Percentiles rank a stretch among this genome's conserved stretches.
phyloP scores from a whole-genome alignment of 2,329 filamentous ascomycete species.

The Pochonia chlamydosporia region DNA sequence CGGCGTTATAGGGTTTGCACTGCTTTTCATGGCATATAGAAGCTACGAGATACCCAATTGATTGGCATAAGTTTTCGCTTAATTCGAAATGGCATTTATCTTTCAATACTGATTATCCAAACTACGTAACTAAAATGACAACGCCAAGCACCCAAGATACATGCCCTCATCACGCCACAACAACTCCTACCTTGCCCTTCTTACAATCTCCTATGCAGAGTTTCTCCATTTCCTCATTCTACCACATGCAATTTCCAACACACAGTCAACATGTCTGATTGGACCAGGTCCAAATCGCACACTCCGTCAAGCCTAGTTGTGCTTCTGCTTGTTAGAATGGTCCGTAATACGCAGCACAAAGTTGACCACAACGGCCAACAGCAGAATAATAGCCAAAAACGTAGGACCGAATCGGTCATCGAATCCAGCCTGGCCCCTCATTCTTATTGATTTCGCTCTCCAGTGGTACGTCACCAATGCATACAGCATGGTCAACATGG shows the following conservation, averaged over 20 bases:
- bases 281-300: no score
- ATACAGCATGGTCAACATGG: slow-evolving; percentile 93
- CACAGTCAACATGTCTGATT: not conserved
- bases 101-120: not conserved
- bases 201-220: not conserved
- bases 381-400: slow-evolving; percentile 76
- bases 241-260: not conserved
- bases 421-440: slow-evolving; percentile 89
- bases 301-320: slow-evolving; percentile 9
- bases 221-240: not conserved
- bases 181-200: not conserved
- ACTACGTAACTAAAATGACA: not conserved
- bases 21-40: not conserved
- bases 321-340: slow-evolving; percentile 32
- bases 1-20: slow-evolving; percentile 1
- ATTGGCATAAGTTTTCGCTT: not conserved
- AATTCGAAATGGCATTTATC: slow-evolving; percentile 2
- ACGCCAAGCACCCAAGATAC: not conserved
- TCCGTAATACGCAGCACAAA: slow-evolving; percentile 72
- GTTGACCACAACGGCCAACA: slow-evolving; percentile 91
- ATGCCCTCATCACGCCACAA: not conserved
- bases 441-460: slow-evolving; percentile 87
- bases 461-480: slow-evolving; percentile 94
- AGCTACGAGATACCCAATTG: slow-evolving; percentile 2
- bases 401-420: slow-evolving; percentile 95